Evolutionary conservation across 306 rosid species (phyloP).

Genomic region (Ceratonia siliqua): DNA sequence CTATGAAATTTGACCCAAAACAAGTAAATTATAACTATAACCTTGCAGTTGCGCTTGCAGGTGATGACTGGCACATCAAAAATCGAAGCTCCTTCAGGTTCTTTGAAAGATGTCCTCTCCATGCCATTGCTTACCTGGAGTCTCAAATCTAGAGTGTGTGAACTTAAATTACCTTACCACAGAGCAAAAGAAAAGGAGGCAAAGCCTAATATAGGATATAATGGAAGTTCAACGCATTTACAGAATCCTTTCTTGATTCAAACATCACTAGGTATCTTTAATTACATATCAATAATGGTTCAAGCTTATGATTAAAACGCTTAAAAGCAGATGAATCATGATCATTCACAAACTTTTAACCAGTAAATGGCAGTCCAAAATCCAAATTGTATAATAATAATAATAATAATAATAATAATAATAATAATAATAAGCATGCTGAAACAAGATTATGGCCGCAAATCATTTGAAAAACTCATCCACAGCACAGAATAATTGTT

Average conservation of each 20-base stretch:
- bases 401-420: too few species aligned
- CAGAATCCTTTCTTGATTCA: background rate
- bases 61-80: slow-evolving; percentile 88
- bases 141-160: slow-evolving; percentile 19
- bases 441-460: background rate
- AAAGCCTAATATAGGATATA: background rate
- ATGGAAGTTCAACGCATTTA: background rate
- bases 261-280: background rate
- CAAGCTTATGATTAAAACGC: background rate
- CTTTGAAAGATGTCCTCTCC: slow-evolving; percentile 78
- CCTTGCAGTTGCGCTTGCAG: slow-evolving; percentile 89
- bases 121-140: slow-evolving; percentile 61
- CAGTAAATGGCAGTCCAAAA: background rate
- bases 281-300: background rate
- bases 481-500: background rate
- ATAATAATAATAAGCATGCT: background rate
- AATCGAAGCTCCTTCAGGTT: slow-evolving; percentile 87
- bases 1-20: background rate
- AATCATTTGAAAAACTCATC: background rate
- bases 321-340: background rate
- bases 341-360: background rate
- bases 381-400: background rate
- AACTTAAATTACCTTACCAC: slow-evolving; percentile 25
- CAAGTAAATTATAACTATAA: slow-evolving; percentile 31
- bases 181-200: background rate